Percentiles rank a stretch among this genome's conserved stretches.
phyloP scores from a whole-genome alignment of 495 filamentous ascomycete genomes.

The Penicillium flavigenum region DNA sequence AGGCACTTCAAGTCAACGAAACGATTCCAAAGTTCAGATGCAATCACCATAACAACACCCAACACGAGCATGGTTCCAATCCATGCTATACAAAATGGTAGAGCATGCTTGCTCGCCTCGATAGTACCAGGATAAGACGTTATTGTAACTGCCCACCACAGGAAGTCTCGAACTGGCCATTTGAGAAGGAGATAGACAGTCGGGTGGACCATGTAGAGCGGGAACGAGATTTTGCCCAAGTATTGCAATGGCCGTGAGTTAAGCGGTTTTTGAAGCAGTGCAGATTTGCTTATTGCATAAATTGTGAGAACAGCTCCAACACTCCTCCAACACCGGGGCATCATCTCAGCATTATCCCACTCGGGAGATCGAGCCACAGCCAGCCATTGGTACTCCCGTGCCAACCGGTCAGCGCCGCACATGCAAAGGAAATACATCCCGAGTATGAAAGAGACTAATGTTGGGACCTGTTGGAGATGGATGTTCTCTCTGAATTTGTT shows the following conservation, averaged over 20 bases:
- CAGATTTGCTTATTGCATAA: not conserved
- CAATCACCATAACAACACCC: not conserved
- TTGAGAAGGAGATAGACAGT: slow-evolving; percentile 23
- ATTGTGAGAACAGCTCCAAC: not conserved
- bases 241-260: slow-evolving; percentile 26
- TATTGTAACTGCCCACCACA: slow-evolving; percentile 13
- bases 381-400: not conserved
- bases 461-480: not conserved
- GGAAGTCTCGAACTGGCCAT: slow-evolving; percentile 14
- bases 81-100: not conserved
- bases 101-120: not conserved
- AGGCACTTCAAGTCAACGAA: slow-evolving; percentile 1
- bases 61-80: not conserved
- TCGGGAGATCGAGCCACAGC: not conserved
- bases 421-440: not conserved
- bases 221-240: slow-evolving; percentile 33
- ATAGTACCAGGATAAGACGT: not conserved
- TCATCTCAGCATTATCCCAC: slow-evolving; percentile 1
- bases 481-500: not conserved
- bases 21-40: not conserved
- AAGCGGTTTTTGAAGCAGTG: slow-evolving; percentile 14
- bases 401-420: not conserved
- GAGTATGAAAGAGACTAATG: not conserved
- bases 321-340: not conserved
- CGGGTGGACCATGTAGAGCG: slow-evolving; percentile 27